Evolutionary conservation across 1,139 yeast species (phyloP), one percentile per base, ranked within the genome.

Genomic region (Pichia sp.): DNA sequence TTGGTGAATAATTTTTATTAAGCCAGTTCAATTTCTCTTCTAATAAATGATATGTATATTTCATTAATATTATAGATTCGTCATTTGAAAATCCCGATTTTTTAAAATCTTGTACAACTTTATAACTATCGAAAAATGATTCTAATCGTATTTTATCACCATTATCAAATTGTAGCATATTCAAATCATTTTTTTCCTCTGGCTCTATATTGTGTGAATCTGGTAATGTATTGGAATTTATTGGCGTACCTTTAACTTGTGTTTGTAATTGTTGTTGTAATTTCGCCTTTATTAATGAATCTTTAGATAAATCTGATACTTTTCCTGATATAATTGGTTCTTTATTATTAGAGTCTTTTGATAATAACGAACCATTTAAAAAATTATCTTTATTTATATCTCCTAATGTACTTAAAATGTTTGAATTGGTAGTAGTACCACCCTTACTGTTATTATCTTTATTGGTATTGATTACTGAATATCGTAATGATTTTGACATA

Each of bases 1-100:
- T 70, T 39, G 88, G 87, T 10, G 89, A 75, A 62, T 80, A 81
- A 56, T 77, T 78, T 3, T 77, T 75, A 38, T 81, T 75, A 45
- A 87, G 72, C 61, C 80, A 79, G 8, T 77, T 71, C 51, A 90
- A 73, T 53, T 84, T 79, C 22, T 75, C 63, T 53, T 80, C 76
- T 51, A 85, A 64, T 51, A 78, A 79, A 9, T 70, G 71, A 34
- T 78, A 70, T 13, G 84, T 66, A 45, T 84, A 66, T 36, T 71
- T 70, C 53, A 84, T 70, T 1, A 85, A 70, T 18, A 75, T 69
- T 53, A 77, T 80, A 28, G 85, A 73, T 64, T 86, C 88, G 11
- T 63, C 60, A 0, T 73, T 71, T 0, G 78, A 75, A 59, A 84
- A 84, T 1, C 84, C 84, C 3, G 78, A 68, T 0, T 59, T 60